Conservation (phyloP, 2,329 filamentous ascomycete species). For the Phialocephala sp. region DNA sequence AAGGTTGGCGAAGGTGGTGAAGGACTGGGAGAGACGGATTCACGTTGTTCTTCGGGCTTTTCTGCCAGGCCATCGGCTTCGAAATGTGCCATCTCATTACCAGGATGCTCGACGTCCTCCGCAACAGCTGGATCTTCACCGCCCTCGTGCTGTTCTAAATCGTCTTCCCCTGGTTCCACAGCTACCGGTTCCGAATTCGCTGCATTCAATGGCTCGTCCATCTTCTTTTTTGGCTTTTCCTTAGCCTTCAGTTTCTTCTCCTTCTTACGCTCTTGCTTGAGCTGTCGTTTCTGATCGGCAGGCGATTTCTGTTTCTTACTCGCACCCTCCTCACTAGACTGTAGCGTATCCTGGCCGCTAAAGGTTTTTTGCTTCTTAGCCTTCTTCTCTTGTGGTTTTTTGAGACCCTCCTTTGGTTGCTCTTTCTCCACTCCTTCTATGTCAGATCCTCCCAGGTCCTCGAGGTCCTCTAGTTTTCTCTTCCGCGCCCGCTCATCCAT, state of each 20-base stretch:
- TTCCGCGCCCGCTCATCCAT: slow-evolving; percentile 86
- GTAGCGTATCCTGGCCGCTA: slow-evolving; percentile 13
- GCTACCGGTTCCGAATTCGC: slow-evolving; percentile 30
- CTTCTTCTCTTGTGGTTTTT: slow-evolving; percentile 48
- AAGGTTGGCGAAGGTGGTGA: slow-evolving; percentile 65
- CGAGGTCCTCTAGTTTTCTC: slow-evolving; percentile 74
- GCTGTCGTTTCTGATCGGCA: slow-evolving; percentile 29
- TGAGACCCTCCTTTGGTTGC: slow-evolving; percentile 69
- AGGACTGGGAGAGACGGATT: slow-evolving; percentile 51
- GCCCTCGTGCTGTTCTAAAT: slow-evolving; percentile 16
- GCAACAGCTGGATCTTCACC: slow-evolving; percentile 37
- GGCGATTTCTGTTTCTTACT: slow-evolving; percentile 41
- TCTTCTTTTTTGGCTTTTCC: slow-evolving; percentile 28
- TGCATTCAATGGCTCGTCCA: slow-evolving; percentile 8
- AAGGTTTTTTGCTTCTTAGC: slow-evolving; percentile 61
- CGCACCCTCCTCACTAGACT: slow-evolving; percentile 44
- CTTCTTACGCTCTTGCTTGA: slow-evolving; percentile 44
- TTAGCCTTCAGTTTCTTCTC: slow-evolving; percentile 50
- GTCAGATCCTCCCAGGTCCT: slow-evolving; percentile 48
- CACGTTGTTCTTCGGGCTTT: slow-evolving; percentile 48
- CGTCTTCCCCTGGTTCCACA: slow-evolving; percentile 18
- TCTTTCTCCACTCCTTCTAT: slow-evolving; percentile 62
- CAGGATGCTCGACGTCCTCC: slow-evolving; percentile 34
- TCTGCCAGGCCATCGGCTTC: slow-evolving; percentile 55
- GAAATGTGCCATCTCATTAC: slow-evolving; percentile 48